Conservation (phyloP, 805 yeast genomes). For the Candida nanaspora region DNA sequence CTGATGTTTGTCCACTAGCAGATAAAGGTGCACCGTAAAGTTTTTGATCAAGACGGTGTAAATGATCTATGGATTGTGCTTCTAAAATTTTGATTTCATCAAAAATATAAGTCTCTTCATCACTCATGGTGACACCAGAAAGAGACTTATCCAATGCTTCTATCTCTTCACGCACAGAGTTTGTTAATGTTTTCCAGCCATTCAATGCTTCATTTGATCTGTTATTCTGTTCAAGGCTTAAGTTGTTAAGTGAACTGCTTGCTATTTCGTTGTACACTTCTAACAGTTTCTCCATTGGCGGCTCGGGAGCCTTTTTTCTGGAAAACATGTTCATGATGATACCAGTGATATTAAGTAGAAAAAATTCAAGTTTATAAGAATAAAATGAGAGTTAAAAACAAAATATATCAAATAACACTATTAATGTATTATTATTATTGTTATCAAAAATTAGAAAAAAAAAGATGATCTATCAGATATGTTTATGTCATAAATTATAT, state of each 20-base stretch:
- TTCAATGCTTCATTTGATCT: slow-evolving; percentile 48
- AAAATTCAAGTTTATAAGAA: neutral
- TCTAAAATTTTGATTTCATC: slow-evolving; percentile 31
- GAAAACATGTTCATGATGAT: slow-evolving; percentile 29
- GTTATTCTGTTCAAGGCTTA: slow-evolving; percentile 50
- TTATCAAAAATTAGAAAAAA: too few relatives aligned
- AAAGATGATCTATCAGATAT: too few relatives aligned
- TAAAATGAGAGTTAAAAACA: neutral
- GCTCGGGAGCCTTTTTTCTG: slow-evolving; percentile 52
- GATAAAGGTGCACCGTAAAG: slow-evolving; percentile 2
- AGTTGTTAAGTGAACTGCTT: slow-evolving; percentile 47
- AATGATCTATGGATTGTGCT: slow-evolving; percentile 30
- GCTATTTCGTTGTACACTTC: slow-evolving; percentile 59
- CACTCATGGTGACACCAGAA: slow-evolving; percentile 26
- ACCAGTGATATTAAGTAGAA: neutral
- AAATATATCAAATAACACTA: neutral
- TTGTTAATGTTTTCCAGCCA: slow-evolving; percentile 72
- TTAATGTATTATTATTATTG: too few relatives aligned
- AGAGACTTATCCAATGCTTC: slow-evolving; percentile 42
- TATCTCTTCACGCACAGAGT: slow-evolving; percentile 48
- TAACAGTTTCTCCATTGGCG: slow-evolving; percentile 53
- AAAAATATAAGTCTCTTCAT: slow-evolving; percentile 38
- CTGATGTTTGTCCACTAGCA: neutral
- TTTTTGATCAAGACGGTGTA: slow-evolving; percentile 27
- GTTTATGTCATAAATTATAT: too few relatives aligned